A percentile compares a stretch with the other conserved stretches of the same genome.
Conservation (phyloP, 2,329 filamentous ascomycete species). For the Diaporthe sp. region DNA sequence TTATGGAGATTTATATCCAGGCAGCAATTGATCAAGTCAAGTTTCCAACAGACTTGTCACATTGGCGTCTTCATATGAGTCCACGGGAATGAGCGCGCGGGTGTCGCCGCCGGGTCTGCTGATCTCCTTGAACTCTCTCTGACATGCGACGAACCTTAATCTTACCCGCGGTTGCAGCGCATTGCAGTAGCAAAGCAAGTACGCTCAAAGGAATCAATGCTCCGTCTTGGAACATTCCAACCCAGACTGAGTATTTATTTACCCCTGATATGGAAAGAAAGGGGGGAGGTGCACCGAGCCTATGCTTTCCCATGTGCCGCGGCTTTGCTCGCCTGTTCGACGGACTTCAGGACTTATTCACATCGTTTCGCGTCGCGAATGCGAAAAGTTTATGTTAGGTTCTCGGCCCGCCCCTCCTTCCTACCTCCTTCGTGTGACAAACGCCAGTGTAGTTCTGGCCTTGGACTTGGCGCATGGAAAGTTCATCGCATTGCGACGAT, state of each 20-base stretch:
- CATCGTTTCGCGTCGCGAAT: background rate
- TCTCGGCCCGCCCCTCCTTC: too few species aligned
- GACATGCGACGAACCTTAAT: conserved; percentile 13
- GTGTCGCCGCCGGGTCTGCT: conserved; percentile 2
- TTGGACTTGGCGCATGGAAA: background rate
- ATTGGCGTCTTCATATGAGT: background rate
- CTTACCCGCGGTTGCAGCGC: background rate
- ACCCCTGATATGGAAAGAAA: background rate
- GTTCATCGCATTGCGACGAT: background rate
- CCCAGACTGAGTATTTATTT: background rate
- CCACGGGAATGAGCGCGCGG: background rate
- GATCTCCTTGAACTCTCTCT: conserved; percentile 14
- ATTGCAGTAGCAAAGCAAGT: background rate
- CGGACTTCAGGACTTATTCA: background rate
- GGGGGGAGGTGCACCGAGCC: background rate
- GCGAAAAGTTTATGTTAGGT: background rate
- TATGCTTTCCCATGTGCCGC: background rate
- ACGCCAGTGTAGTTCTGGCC: background rate
- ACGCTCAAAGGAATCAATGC: background rate
- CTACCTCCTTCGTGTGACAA: background rate
- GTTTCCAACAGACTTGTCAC: background rate
- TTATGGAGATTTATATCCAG: too few species aligned
- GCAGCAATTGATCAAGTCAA: background rate
- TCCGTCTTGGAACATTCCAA: background rate
- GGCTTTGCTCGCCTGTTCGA: background rate